Evolutionary conservation across 805 yeast species (phyloP).

Genomic region (Saccharomycopsis lassenensis): DNA sequence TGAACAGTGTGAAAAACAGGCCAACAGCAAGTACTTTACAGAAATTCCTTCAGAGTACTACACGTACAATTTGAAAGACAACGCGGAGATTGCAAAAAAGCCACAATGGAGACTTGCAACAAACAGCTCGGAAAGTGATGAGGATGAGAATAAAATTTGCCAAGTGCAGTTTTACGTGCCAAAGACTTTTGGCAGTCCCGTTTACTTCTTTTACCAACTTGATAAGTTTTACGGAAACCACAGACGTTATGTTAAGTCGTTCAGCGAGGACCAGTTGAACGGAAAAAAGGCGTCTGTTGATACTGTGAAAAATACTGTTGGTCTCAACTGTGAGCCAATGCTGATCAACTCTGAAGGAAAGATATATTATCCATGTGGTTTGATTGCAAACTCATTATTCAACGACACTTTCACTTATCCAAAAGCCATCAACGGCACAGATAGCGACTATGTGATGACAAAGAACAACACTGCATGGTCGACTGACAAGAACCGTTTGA

Average conservation of each 20-base stretch:
- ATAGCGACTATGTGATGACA: constrained; percentile 30
- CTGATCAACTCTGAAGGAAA: constrained; percentile 39
- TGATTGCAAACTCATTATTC: constrained; percentile 85
- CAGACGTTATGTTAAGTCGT: constrained; percentile 82
- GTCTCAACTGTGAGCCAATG: constrained; percentile 63
- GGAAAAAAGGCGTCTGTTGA: constrained; percentile 56
- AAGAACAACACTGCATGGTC: constrained; percentile 70
- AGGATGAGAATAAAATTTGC: constrained; percentile 39
- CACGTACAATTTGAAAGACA: constrained; percentile 47
- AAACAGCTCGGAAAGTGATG: constrained; percentile 30
- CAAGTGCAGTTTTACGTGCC: constrained; percentile 65
- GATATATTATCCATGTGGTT: constrained; percentile 86
- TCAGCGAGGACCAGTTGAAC: constrained; percentile 66
- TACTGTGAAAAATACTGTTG: constrained; percentile 35
- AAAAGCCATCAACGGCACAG: constrained; percentile 24
- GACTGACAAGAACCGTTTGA: constrained; percentile 61
- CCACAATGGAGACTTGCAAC: constrained; percentile 58
- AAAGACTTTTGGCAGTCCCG: constrained; percentile 53
- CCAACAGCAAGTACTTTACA: constrained; percentile 32
- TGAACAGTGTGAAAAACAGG: constrained; percentile 50
- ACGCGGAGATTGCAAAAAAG: constrained; percentile 25
- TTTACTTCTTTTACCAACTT: constrained; percentile 71
- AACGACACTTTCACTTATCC: constrained; percentile 72
- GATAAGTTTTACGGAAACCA: constrained; percentile 93
- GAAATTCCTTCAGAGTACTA: constrained; percentile 52